phyloP scores from a whole-genome alignment of 305 asterid genomes.

The Fraxinus xanthoxyloides region DNA sequence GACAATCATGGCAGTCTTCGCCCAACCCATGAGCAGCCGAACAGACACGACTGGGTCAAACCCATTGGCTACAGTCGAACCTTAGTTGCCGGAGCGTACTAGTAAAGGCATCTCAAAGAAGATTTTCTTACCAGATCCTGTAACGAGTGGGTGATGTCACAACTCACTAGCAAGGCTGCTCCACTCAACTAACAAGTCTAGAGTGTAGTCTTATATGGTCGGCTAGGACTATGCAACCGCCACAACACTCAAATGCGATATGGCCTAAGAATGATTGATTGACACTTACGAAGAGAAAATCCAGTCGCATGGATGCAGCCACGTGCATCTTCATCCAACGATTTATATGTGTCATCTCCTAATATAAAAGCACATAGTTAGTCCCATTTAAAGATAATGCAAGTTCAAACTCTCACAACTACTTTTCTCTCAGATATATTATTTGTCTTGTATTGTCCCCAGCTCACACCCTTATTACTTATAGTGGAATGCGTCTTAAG shows the following conservation, averaged over 20 bases:
- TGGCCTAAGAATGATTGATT: neutral
- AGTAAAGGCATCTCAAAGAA: neutral
- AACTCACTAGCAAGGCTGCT: no score
- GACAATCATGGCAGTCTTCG: no score
- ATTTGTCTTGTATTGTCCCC: no score
- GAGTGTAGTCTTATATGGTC: no score
- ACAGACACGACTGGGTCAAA: neutral
- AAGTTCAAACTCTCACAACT: no score
- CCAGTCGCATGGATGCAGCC: neutral
- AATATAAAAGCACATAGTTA: neutral
- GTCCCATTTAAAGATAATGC: no score
- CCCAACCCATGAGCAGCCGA: neutral
- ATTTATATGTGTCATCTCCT: no score
- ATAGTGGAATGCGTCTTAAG: no score
- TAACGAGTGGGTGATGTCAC: neutral
- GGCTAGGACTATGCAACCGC: neutral
- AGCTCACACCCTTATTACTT: no score
- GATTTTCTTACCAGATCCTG: neutral
- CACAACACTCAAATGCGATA: no score
- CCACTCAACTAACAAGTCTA: neutral
- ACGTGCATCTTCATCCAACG: neutral
- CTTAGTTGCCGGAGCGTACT: no score
- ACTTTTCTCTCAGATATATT: no score
- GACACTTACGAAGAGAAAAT: neutral
- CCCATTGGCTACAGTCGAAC: neutral